Evolutionary conservation across 73 alveolate species (phyloP), one percentile per base, ranked within the genome.

Genomic region (Paramecium sonneborni): DNA sequence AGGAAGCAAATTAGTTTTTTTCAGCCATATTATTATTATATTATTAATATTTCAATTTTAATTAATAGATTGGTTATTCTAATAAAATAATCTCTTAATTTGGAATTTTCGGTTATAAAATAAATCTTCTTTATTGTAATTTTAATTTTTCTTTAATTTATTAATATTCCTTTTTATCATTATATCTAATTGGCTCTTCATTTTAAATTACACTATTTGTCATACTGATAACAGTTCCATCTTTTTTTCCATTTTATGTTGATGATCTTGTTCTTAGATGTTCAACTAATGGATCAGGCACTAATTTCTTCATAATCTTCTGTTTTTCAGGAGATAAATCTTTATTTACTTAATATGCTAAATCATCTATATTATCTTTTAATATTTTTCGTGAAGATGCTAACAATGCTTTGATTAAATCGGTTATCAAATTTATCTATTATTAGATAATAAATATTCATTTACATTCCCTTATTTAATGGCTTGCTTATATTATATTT

Each of bases 211-310:
- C 90, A 41, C 76, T 43, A 44, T 15, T 79, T 43, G 90, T 24
- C 76, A 79, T 46, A 43, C 30, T 79, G 3, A 41, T 43, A 21
- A 41, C 48, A 41, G 24, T 79, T 43, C 74, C 46, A n/a, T 38
- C 90, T 44, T 38, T 44, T 79, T 44, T 44, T 15, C 90, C 68
- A 52, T 52, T 79, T 21, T 79, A 79, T 0, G 90, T 79, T 9
- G 90, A 41, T 23, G 90, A 79, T 39, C 90, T 38, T 20, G 90
- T 46, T 79, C 90, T 79, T 12, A 79, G 21, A 44, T 79, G 44
- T 9, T 79, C 90, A 15, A 74, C 32, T 39, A 32, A 23, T 30
- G 44, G 84, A 24, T 67, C 84, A 21, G 84, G 38, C 23, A 32
- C 34, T 74, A 35, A 35, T 74, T 74, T 74, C 20, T 74, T 74